A percentile compares a stretch with the other conserved stretches of the same genome.
These are phyloP conservation scores for Xylaria sp. DNA, from an alignment of 2,329 filamentous ascomycete species.

Conservation along the genomic window DNA sequence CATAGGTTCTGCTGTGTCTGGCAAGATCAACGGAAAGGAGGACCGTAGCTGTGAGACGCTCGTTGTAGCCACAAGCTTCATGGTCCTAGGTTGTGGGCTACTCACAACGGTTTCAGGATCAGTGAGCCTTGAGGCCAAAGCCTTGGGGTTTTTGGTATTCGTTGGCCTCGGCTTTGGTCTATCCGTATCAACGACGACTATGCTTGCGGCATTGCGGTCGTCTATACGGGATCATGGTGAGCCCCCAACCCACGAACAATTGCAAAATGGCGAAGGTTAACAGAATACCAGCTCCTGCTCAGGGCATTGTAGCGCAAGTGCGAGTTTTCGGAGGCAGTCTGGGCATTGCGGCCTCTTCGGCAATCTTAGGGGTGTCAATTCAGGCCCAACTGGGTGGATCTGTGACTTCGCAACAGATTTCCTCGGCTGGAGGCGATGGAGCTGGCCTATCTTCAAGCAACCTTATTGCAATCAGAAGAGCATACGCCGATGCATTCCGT, in stretches of 20 bases:
- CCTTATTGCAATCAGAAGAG: slow-evolving; percentile 50
- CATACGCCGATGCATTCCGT: slow-evolving; percentile 59
- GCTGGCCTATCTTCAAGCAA: slow-evolving; percentile 46
- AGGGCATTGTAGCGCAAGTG: slow-evolving; percentile 63
- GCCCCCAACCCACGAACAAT: slow-evolving; percentile 29
- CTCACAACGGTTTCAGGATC: slow-evolving; percentile 55
- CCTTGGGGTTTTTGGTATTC: slow-evolving; percentile 62
- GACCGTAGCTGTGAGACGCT: slow-evolving; percentile 59
- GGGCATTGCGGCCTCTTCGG: slow-evolving; percentile 64
- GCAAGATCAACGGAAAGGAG: slow-evolving; percentile 55
- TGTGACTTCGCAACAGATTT: slow-evolving; percentile 47
- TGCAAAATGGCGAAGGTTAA: slow-evolving; percentile 33
- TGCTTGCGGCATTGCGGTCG: slow-evolving; percentile 57
- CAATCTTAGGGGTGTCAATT: slow-evolving; percentile 54
- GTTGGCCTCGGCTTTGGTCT: slow-evolving; percentile 65
- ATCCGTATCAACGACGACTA: slow-evolving; percentile 59
- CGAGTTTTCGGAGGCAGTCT: slow-evolving; percentile 65
- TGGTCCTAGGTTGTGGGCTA: slow-evolving; percentile 60
- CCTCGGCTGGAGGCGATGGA: slow-evolving; percentile 37
- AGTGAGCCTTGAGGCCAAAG: slow-evolving; percentile 55
- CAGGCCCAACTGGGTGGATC: slow-evolving; percentile 47
- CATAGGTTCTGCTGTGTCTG: slow-evolving; percentile 57
- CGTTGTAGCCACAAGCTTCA: slow-evolving; percentile 54
- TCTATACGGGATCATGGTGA: slow-evolving; percentile 60
- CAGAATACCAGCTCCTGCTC: slow-evolving; percentile 57